A percentile compares a stretch with the other conserved stretches of the same genome.
Conservation (phyloP, 495 filamentous ascomycete species). For the Patellaria atrata region DNA sequence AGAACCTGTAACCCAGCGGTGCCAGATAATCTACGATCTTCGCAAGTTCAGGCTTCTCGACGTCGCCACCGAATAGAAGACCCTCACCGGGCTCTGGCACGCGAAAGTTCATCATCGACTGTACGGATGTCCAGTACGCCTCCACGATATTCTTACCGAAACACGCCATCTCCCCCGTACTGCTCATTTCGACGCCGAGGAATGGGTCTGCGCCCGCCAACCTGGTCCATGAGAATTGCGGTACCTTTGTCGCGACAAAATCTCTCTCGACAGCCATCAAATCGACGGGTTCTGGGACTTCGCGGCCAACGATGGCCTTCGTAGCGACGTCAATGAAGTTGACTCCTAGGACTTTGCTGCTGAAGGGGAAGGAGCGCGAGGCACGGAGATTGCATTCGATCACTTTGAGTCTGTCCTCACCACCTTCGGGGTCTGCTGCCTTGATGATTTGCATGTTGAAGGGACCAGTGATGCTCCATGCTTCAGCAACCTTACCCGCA, state of each 20-base stretch:
- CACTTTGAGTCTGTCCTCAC: slow-evolving; percentile 69
- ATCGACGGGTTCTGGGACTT: slow-evolving; percentile 76
- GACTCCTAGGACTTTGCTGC: slow-evolving; percentile 87
- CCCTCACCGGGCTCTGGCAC: slow-evolving; percentile 86
- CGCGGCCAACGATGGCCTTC: slow-evolving; percentile 74
- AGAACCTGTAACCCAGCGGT: slow-evolving; percentile 88
- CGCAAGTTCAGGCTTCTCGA: slow-evolving; percentile 47
- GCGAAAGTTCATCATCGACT: slow-evolving; percentile 99
- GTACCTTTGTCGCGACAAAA: slow-evolving; percentile 92
- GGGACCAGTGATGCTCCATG: slow-evolving; percentile 91
- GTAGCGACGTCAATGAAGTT: slow-evolving; percentile 98
- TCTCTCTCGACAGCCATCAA: slow-evolving; percentile 78
- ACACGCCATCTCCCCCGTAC: slow-evolving; percentile 94
- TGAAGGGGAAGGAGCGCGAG: slow-evolving; percentile 94
- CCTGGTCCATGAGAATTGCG: slow-evolving; percentile 97
- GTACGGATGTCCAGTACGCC: slow-evolving; percentile 92
- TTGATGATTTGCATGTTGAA: slow-evolving; percentile 99
- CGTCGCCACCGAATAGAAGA: slow-evolving; percentile 83
- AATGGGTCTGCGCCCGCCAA: slow-evolving; percentile 96
- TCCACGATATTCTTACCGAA: slow-evolving; percentile 93
- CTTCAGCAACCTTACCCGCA: slow-evolving; percentile 88
- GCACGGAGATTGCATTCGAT: slow-evolving; percentile 98
- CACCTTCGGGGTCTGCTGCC: slow-evolving; percentile 52
- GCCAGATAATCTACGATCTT: slow-evolving; percentile 69
- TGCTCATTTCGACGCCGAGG: slow-evolving; percentile 94